phyloP scores from a whole-genome alignment of 2,329 filamentous ascomycete genomes.

The Aspergillus pseudoviridinutans region DNA sequence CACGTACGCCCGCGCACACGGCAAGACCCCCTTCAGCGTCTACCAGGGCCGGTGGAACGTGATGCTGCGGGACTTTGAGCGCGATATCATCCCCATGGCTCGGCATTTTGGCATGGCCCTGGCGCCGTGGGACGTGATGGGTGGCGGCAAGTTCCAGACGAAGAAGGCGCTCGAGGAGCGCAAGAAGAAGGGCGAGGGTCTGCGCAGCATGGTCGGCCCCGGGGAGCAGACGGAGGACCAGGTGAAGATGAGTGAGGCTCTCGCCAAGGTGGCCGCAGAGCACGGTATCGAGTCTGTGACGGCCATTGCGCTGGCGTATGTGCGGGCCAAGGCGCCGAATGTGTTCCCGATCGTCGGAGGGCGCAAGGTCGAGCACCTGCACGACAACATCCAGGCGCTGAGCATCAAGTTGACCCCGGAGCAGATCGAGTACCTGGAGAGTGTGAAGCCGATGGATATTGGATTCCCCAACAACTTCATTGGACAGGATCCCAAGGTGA shows the following conservation, averaged over 20 bases:
- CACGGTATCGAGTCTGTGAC: conserved; percentile 55
- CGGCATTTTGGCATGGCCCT: conserved; percentile 44
- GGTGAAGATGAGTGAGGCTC: conserved; percentile 50
- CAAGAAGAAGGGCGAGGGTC: conserved; percentile 40
- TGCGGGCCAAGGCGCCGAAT: conserved; percentile 67
- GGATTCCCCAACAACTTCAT: conserved; percentile 66
- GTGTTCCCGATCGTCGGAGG: conserved; percentile 72
- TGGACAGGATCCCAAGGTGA: conserved; percentile 23
- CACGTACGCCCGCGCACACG: conserved; percentile 36
- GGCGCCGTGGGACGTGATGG: conserved; percentile 58
- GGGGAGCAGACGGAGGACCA: conserved; percentile 46
- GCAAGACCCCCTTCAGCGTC: conserved; percentile 38
- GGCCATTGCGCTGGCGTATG: conserved; percentile 66
- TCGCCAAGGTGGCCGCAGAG: conserved; percentile 57
- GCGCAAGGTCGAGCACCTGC: conserved; percentile 65
- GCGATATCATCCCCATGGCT: conserved; percentile 41
- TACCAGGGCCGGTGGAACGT: conserved; percentile 41
- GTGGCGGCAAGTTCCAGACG: conserved; percentile 49
- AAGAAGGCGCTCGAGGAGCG: conserved; percentile 46
- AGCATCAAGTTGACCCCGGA: conserved; percentile 49
- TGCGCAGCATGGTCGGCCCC: conserved; percentile 27
- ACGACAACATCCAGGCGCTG: conserved; percentile 59
- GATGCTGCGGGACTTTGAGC: conserved; percentile 38
- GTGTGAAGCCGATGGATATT: conserved; percentile 57
- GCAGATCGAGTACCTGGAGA: conserved; percentile 65